phyloP scores from a whole-genome alignment of 1,284 basidiomycete species.

The Austroboletus rostrupii region DNA sequence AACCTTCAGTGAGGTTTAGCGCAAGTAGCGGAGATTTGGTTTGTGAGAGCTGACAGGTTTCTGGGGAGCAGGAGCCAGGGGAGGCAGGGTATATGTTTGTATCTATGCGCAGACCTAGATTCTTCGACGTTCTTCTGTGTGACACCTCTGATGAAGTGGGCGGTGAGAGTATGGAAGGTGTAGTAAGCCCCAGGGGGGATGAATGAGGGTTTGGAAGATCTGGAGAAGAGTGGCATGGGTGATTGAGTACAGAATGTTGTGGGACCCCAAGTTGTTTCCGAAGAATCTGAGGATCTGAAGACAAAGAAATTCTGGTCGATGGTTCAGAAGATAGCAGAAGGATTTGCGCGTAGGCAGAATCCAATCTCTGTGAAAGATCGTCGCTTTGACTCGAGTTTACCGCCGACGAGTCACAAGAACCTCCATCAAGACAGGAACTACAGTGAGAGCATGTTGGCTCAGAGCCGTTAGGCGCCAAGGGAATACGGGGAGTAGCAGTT shows the following conservation, averaged over 20 bases:
- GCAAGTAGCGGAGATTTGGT: neutral
- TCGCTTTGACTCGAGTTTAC: constrained; percentile 6
- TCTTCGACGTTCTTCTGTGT: constrained; percentile 1
- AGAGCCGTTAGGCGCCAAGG: constrained; percentile 1
- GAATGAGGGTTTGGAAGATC: constrained; percentile 27
- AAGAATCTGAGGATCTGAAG: constrained; percentile 25
- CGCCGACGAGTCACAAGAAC: neutral
- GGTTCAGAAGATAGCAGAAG: constrained; percentile 17
- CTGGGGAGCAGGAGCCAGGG: neutral
- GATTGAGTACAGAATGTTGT: constrained; percentile 29
- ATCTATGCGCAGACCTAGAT: constrained; percentile 2
- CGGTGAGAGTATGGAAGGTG: neutral
- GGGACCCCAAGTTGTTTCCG: constrained; percentile 30
- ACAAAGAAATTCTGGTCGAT: constrained; percentile 11
- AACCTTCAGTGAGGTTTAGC: neutral
- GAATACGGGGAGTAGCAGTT: neutral
- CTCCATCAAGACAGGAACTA: neutral
- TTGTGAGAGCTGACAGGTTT: neutral
- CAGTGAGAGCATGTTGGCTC: neutral
- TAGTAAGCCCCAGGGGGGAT: neutral
- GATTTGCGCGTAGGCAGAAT: constrained; percentile 23
- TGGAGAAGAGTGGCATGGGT: constrained; percentile 14
- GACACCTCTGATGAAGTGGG: neutral
- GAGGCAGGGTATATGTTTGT: constrained; percentile 7
- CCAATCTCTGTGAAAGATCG: constrained; percentile 22